Base-by-base conservation (phyloP, 1,139 yeast species). In the Geotrichum siamense region DNA sequence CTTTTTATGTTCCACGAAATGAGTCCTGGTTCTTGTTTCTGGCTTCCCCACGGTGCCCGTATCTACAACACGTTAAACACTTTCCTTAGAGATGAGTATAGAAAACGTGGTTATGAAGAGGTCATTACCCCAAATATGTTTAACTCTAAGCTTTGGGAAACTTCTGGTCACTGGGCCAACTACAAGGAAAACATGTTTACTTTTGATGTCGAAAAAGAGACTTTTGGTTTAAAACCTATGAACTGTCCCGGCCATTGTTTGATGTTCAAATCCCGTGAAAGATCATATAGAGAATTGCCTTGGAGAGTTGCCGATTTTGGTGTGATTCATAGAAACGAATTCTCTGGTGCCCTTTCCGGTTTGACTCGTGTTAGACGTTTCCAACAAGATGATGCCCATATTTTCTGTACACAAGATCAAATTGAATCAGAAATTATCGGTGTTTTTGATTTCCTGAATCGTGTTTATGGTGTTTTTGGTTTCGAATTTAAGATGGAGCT, bases 331-430 rank as follows among this genome's bases (percentile, higher is more conserved):
- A 77, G 98, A 70, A 91, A 91, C 62, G 98, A 91, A 67, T 84
- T 86, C 51, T 82, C 94, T 38, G 97, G 97, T 60, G 96, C 87
- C 17, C 67, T 81, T 41, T 70, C 83, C 26, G 97, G 97, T 23
- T 77, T 91, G 60, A 91, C 97, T 41, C 78, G 98, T 65, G 97
- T 91, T 35, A 82, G 98, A 67, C 76, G 97, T 67, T 91, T 91
- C 78, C 98, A 91, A 67, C 98, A 91, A 69, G 98, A 91, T 67
- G 98, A 91, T 68, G 96, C 96, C 36, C 98, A 91, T 62, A 91
- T 91, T 52, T 91, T 91, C 78, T 91, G 97, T 72, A 79, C 86
- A 39, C 78, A 76, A 53, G 91, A 82, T 47, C 97, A 91, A 70
- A 84, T 91, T 54, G 87, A 78, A 55, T 64, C 67, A 28, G 98